Conservation (phyloP, 1,284 basidiomycete genomes). For the Boletellus sp. region DNA sequence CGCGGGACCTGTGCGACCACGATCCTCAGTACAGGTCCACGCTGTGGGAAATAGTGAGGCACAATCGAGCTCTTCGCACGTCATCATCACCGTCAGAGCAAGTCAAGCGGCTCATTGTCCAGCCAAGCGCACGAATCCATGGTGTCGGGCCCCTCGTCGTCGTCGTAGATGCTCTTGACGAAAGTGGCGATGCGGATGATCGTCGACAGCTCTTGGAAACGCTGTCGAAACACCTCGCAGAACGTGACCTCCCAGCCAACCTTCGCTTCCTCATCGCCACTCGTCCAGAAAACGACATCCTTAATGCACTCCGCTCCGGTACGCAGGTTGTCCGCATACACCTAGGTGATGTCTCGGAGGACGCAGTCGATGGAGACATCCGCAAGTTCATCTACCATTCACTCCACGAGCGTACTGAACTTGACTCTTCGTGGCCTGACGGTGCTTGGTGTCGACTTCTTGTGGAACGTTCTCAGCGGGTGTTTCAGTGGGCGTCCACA, state of each 20-base stretch:
- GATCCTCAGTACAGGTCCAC: background rate
- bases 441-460: conserved; percentile 7
- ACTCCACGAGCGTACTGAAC: background rate
- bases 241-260: background rate
- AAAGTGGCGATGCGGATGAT: conserved; percentile 1
- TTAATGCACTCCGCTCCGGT: background rate
- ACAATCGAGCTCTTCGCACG: conserved; percentile 2
- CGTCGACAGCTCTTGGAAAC: background rate
- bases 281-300: background rate
- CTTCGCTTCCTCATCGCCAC: conserved; percentile 8
- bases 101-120: background rate
- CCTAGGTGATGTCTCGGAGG: background rate
- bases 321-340: background rate
- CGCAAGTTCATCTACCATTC: background rate
- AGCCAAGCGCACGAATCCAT: background rate
- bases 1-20: conserved; percentile 3
- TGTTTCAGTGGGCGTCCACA: conserved; percentile 11
- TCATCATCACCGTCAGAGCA: conserved; percentile 1
- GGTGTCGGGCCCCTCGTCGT: conserved; percentile 5
- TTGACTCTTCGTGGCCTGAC: background rate
- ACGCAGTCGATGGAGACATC: background rate
- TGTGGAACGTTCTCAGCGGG: background rate
- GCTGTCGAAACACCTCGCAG: background rate
- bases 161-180: conserved; percentile 13
- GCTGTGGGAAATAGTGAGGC: background rate